Conservation (phyloP, 768 basidiomycete species). For the Mycena rosella region DNA sequence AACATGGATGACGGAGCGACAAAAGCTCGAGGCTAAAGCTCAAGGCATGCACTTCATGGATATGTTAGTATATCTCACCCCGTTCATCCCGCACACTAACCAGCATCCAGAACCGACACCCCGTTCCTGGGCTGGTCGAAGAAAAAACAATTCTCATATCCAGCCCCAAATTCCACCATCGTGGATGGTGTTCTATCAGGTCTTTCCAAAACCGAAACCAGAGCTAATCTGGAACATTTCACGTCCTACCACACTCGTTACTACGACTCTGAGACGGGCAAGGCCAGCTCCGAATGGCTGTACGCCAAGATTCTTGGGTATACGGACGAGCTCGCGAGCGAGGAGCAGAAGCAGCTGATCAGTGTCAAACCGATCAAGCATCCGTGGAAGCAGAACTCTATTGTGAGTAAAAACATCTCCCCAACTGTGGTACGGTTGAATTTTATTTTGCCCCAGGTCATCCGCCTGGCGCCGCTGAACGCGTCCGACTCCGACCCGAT, state of each 20-base stretch:
- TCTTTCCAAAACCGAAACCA: no score
- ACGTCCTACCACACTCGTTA: conserved; percentile 65
- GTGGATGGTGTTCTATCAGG: no score
- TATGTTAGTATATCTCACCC: no score
- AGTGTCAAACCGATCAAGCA: conserved; percentile 27
- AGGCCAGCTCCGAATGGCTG: conserved; percentile 29
- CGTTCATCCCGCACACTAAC: no score
- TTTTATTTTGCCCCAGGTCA: conserved; percentile 32
- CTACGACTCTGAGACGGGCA: conserved; percentile 45
- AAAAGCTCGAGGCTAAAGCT: no score
- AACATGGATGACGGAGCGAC: no score
- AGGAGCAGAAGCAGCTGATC: conserved; percentile 27
- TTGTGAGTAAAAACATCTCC: conserved; percentile 30
- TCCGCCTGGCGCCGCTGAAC: conserved; percentile 42
- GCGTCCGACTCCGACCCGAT: conserved; percentile 29
- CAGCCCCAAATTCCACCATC: no score
- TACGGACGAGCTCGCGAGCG: conserved; percentile 31
- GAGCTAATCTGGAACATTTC: conserved; percentile 49
- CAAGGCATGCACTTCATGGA: no score
- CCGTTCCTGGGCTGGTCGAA: no score
- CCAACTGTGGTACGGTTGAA: neutral
- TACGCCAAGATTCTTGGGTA: conserved; percentile 28
- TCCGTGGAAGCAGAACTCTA: conserved; percentile 33
- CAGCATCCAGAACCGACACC: no score
- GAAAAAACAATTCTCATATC: no score